phyloP scores from a whole-genome alignment of 2,329 filamentous ascomycete genomes.

The Triangularia verruculosa region DNA sequence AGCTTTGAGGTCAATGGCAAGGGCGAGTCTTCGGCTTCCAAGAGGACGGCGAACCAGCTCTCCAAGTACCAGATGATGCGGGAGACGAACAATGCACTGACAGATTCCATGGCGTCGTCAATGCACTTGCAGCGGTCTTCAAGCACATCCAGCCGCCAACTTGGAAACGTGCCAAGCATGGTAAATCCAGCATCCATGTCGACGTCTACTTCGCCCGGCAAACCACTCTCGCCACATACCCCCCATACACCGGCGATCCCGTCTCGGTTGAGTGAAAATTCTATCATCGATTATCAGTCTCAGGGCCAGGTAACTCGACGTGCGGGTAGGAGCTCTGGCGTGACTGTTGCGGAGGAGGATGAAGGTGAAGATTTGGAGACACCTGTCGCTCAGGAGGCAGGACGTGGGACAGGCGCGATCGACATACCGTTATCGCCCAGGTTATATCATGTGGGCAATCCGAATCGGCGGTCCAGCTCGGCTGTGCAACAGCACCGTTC shows the following conservation, averaged over 20 bases:
- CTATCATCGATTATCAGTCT: conserved; percentile 66
- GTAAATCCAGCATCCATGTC: conserved; percentile 73
- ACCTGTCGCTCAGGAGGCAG: conserved; percentile 24
- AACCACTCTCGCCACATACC: conserved; percentile 84
- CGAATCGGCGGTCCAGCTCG: conserved; percentile 64
- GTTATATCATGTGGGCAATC: conserved; percentile 42
- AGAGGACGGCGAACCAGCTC: conserved; percentile 74
- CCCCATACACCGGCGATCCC: conserved; percentile 92
- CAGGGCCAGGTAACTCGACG: conserved; percentile 27
- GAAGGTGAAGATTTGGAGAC: conserved; percentile 35
- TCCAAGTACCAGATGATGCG: conserved; percentile 85
- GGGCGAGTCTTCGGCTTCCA: conserved; percentile 67
- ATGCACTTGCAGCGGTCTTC: conserved; percentile 80
- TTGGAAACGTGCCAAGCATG: conserved; percentile 62
- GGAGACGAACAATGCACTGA: conserved; percentile 83
- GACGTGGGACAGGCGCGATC: conserved; percentile 62
- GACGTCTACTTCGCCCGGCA: conserved; percentile 83
- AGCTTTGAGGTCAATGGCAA: conserved; percentile 69
- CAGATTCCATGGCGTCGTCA: conserved; percentile 91
- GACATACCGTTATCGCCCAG: conserved; percentile 72
- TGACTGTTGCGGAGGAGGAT: conserved; percentile 31
- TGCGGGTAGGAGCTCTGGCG: conserved; percentile 28
- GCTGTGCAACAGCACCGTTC: conserved; percentile 53
- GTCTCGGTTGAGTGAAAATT: conserved; percentile 88
- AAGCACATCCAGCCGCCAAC: conserved; percentile 63